Base-by-base conservation (phyloP, 345 rosid species). In the Brassica cretica region DNA sequence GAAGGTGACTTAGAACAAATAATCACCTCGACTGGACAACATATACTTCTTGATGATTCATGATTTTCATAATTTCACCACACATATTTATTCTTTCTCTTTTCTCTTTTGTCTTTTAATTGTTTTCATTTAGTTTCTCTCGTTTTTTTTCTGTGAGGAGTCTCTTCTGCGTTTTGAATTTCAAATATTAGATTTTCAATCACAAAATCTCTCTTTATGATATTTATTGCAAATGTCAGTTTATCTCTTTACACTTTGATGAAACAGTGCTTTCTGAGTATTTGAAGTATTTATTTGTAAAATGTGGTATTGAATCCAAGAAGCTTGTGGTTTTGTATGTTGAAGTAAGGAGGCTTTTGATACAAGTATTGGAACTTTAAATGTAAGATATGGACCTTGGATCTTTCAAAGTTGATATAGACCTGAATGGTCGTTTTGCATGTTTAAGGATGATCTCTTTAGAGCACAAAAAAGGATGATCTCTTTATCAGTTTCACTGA, bases 1-100 rank as follows among this genome's bases (percentile, higher is more conserved):
- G 61, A 56, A 56, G 62, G 62, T 56, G 62, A 19, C 62, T 8
- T 61, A 61, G 18, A 27, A 61, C 33, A 29, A 61, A 30, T 69
- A 61, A 68, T 63, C 4, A 76, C 62, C 55, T 61, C 74, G 64
- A 69, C n/a, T 49, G 63, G 79, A 69, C 37, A 69, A 76, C 8
- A 69, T 3, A 62, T 8, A 51, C 30, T 68, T 27, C 61, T 61
- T 76, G 35, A 18, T 56, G 4, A 60, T 16, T 67, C 46, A 59
- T 32, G n/a, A 67, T 39, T 68, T 46, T 30, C 30, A 46, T 76
- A 73, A 68, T 60, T 59, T 46, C 33, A 30, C 66, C 62, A 18
- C 49, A 60, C 33, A 41, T 16, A 4, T 11, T 21, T 27, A 4
- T 21, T 61, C 8, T 25, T 21, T 51, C 12, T 55, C 66, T 75